Evolutionary conservation across 768 basidiomycete species (phyloP).

Genomic region (Suillus sp.): DNA sequence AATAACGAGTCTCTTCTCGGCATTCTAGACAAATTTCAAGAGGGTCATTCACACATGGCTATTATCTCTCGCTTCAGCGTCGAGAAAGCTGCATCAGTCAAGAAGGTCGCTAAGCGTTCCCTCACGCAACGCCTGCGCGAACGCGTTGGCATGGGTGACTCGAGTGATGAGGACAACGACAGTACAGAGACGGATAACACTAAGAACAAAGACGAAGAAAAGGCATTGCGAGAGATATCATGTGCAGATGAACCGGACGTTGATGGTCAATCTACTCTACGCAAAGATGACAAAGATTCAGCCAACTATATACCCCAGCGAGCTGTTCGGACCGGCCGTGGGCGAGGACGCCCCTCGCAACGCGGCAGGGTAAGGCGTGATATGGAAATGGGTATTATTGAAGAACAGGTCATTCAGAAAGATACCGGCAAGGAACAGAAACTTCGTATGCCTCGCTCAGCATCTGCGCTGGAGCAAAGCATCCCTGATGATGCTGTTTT

Average conservation of each 20-base stretch:
- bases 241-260: slow-evolving; percentile 35
- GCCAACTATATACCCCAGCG: slow-evolving; percentile 19
- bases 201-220: slow-evolving; percentile 23
- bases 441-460: slow-evolving; percentile 30
- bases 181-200: slow-evolving; percentile 24
- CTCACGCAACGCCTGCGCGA: slow-evolving; percentile 77
- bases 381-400: slow-evolving; percentile 25
- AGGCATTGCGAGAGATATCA: slow-evolving; percentile 30
- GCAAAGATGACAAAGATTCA: slow-evolving; percentile 24
- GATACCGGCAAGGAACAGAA: slow-evolving; percentile 24
- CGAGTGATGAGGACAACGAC: slow-evolving; percentile 45
- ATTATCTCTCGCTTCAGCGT: slow-evolving; percentile 79
- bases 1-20: slow-evolving; percentile 84
- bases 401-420: slow-evolving; percentile 11
- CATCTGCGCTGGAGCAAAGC: slow-evolving; percentile 68
- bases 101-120: slow-evolving; percentile 80
- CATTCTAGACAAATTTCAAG: slow-evolving; percentile 87
- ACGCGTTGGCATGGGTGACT: slow-evolving; percentile 73
- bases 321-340: slow-evolving; percentile 16
- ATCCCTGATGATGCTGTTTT: slow-evolving; percentile 90
- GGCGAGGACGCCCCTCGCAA: slow-evolving; percentile 17
- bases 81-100: slow-evolving; percentile 76
- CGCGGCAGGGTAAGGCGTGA: slow-evolving; percentile 23
- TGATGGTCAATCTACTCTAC: slow-evolving; percentile 34
- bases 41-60: slow-evolving; percentile 90